Conservation (phyloP, 1,284 basidiomycete species). For the Tilletia caries region DNA sequence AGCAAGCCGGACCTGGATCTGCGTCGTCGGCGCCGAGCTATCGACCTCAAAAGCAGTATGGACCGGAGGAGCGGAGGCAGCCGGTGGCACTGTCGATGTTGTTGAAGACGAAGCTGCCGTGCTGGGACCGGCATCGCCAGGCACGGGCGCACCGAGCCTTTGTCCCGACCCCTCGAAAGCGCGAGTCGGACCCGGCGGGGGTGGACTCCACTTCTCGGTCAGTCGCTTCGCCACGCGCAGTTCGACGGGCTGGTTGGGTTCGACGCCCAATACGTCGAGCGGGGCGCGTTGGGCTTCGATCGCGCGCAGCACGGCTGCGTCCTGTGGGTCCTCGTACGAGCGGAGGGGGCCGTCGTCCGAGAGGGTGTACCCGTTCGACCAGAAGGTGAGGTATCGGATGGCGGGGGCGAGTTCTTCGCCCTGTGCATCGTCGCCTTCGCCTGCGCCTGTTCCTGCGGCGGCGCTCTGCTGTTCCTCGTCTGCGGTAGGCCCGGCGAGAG, state of each 20-base stretch:
- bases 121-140: conserved; percentile 24
- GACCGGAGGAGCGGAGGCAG: background rate
- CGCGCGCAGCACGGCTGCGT: conserved; percentile 69
- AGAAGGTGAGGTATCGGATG: conserved; percentile 80
- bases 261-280: conserved; percentile 57
- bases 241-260: conserved; percentile 69
- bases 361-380: conserved; percentile 89
- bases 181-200: conserved; percentile 56
- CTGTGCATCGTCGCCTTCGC: conserved; percentile 58
- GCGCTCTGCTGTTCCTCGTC: conserved; percentile 24
- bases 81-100: conserved; percentile 33
- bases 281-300: conserved; percentile 72
- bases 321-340: conserved; percentile 76
- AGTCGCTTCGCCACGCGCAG: conserved; percentile 74
- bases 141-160: conserved; percentile 65
- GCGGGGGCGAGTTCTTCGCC: conserved; percentile 55
- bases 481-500: conserved; percentile 19
- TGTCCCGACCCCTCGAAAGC: conserved; percentile 76
- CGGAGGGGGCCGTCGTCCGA: conserved; percentile 77
- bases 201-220: conserved; percentile 69
- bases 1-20: conserved; percentile 81
- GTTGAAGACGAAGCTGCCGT: conserved; percentile 43
- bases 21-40: conserved; percentile 74
- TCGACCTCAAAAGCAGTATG: conserved; percentile 68
- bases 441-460: conserved; percentile 39